Conservation (phyloP, 225 moss, liverwort and hornwort species). For the Polytrichum formosum region DNA sequence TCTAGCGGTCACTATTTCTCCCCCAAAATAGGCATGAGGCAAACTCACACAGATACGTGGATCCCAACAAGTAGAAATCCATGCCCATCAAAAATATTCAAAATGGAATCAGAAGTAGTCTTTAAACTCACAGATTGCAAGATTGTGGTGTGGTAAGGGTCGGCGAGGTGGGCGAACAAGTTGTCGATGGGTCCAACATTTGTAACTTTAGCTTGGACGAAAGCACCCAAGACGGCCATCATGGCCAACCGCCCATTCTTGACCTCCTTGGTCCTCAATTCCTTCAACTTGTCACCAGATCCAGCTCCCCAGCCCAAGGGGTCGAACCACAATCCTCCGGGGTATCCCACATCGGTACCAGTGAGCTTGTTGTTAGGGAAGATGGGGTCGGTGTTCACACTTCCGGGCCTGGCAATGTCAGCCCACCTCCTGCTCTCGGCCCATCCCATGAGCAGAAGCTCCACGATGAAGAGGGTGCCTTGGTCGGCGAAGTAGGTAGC, state of each 20-base stretch:
- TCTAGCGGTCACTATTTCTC: too few species aligned
- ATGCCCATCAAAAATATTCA: too few species aligned
- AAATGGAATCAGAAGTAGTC: too few species aligned
- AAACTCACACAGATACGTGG: too few species aligned
- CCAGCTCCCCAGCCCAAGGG: constrained; percentile 68
- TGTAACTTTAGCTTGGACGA: constrained; percentile 76
- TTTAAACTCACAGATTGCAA: constrained; percentile 22
- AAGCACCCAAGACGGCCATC: constrained; percentile 76
- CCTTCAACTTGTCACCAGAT: constrained; percentile 57
- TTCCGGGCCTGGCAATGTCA: constrained; percentile 84
- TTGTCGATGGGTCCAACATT: constrained; percentile 88
- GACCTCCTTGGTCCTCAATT: constrained; percentile 88
- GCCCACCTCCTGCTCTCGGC: constrained; percentile 86
- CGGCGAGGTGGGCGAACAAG: constrained; percentile 76
- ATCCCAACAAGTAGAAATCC: too few species aligned
- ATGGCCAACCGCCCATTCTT: constrained; percentile 96
- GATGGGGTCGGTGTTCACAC: constrained; percentile 76
- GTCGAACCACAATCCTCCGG: constrained; percentile 93
- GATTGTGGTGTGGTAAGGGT: constrained; percentile 78
- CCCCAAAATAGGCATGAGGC: too few species aligned
- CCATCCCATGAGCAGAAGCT: constrained; percentile 71
- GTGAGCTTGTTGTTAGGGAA: constrained; percentile 90
- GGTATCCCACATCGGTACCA: constrained; percentile 87
- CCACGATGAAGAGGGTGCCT: constrained; percentile 69
- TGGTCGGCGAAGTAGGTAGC: constrained; percentile 66